Conservation (phyloP, 2,329 filamentous ascomycete genomes). For the Penicillium frequentans region DNA sequence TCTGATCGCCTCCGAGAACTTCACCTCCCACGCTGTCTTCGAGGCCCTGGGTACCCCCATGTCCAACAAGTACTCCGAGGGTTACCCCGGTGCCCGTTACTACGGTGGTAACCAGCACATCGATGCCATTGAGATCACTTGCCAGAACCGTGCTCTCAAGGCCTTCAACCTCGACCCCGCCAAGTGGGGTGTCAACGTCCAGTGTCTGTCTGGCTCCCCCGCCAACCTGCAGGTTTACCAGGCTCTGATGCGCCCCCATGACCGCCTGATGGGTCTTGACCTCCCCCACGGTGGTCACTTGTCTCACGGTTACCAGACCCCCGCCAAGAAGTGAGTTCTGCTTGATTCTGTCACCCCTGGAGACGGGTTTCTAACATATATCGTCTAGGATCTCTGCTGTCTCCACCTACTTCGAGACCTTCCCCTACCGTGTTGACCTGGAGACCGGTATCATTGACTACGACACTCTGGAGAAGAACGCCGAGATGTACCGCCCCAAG, state of each 20-base stretch:
- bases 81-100: conserved; percentile 96
- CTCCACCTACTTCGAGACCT: conserved; percentile 97
- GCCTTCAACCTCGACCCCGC: conserved; percentile 82
- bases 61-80: conserved; percentile 99
- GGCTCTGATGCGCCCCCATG: conserved; percentile 87
- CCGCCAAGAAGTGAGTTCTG: conserved; percentile 70
- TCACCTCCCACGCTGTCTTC: conserved; percentile 97
- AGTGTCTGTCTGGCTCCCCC: conserved; percentile 87
- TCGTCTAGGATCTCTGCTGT: conserved; percentile 79
- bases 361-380: neutral
- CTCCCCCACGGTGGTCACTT: conserved; percentile 95
- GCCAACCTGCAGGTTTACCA: conserved; percentile 99
- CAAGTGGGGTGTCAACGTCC: conserved; percentile 99
- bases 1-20: conserved; percentile 98
- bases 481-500: conserved; percentile 88
- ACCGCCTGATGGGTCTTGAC: conserved; percentile 95
- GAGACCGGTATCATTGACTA: conserved; percentile 94
- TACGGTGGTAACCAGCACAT: conserved; percentile 99
- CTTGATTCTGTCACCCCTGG: neutral
- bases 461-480: conserved; percentile 81
- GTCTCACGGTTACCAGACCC: conserved; percentile 95
- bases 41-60: conserved; percentile 92
- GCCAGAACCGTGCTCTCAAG: conserved; percentile 89
- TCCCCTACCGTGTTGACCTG: conserved; percentile 91
- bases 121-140: conserved; percentile 90